Evolutionary conservation across 441 rosid species (phyloP).

Genomic region (Macaranga tanarius): DNA sequence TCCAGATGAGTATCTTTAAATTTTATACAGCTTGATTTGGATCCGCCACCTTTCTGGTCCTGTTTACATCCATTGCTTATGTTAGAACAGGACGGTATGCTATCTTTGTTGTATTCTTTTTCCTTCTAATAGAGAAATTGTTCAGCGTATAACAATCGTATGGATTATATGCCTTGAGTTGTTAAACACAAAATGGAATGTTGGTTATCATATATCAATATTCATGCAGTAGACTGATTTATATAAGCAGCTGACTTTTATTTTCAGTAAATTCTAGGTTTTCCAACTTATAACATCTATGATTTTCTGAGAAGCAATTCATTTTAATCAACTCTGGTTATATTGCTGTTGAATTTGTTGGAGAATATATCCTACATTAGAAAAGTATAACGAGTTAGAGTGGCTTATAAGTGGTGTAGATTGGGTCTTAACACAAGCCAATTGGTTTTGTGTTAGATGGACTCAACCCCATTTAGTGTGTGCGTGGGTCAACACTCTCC

Average conservation of each 20-base stretch:
- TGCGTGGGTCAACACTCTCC: too few species aligned
- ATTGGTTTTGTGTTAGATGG: too few species aligned
- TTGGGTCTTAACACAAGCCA: too few species aligned
- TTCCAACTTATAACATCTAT: neutral
- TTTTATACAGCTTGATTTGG: neutral
- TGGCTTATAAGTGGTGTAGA: too few species aligned
- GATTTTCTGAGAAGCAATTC: neutral
- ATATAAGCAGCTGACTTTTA: neutral
- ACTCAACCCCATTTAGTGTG: too few species aligned
- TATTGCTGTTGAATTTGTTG: conserved; percentile 24
- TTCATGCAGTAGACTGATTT: neutral
- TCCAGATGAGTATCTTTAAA: neutral
- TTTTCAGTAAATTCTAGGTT: neutral
- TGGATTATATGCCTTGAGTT: neutral
- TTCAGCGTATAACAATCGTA: neutral
- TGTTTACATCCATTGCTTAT: neutral
- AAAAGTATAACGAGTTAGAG: too few species aligned
- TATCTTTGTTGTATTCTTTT: neutral
- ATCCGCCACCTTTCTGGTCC: neutral
- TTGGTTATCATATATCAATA: neutral
- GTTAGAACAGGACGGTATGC: neutral
- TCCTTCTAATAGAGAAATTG: neutral
- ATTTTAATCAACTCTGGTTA: conserved; percentile 8
- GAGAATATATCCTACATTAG: too few species aligned
- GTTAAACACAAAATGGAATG: neutral